Percentiles rank a stretch among this genome's conserved stretches.
These are phyloP conservation scores for Rhinocladiella similis DNA, from an alignment of 2,329 filamentous ascomycete species.

Conservation along the genomic window DNA sequence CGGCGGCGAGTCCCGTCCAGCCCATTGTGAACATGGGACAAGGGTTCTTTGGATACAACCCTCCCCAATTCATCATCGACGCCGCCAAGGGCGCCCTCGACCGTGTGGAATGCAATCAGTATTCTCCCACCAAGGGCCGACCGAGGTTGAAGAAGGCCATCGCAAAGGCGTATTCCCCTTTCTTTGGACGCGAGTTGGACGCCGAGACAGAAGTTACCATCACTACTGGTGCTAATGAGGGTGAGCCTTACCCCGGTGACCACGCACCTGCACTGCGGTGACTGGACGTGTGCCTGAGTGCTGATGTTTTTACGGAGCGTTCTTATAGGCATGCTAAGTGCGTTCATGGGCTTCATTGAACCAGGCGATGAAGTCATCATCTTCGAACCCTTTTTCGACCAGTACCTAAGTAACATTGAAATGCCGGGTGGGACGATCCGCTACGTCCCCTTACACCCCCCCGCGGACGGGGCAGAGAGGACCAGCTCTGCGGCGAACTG, in stretches of 20 bases:
- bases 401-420: slow-evolving; percentile 98
- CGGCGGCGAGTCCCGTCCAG: slow-evolving; percentile 62
- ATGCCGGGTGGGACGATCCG: slow-evolving; percentile 95
- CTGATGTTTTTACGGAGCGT: no score
- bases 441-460: slow-evolving; percentile 93
- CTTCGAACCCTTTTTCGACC: slow-evolving; percentile 98
- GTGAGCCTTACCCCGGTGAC: slow-evolving; percentile 30
- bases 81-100: slow-evolving; percentile 89
- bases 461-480: slow-evolving; percentile 72
- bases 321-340: slow-evolving; percentile 76
- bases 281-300: not conserved
- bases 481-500: slow-evolving; percentile 87
- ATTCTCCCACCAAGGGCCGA: slow-evolving; percentile 85
- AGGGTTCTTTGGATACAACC: slow-evolving; percentile 79
- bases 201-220: slow-evolving; percentile 93
- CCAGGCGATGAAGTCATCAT: slow-evolving; percentile 94
- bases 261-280: no score
- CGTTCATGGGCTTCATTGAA: slow-evolving; percentile 97
- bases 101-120: slow-evolving; percentile 96
- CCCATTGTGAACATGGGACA: slow-evolving; percentile 68
- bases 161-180: slow-evolving; percentile 85
- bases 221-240: slow-evolving; percentile 67
- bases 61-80: slow-evolving; percentile 83
- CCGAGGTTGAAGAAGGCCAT: slow-evolving; percentile 91
- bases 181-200: slow-evolving; percentile 78